Conservation (phyloP, 2,329 filamentous ascomycete genomes). For the Fusarium humuli region DNA sequence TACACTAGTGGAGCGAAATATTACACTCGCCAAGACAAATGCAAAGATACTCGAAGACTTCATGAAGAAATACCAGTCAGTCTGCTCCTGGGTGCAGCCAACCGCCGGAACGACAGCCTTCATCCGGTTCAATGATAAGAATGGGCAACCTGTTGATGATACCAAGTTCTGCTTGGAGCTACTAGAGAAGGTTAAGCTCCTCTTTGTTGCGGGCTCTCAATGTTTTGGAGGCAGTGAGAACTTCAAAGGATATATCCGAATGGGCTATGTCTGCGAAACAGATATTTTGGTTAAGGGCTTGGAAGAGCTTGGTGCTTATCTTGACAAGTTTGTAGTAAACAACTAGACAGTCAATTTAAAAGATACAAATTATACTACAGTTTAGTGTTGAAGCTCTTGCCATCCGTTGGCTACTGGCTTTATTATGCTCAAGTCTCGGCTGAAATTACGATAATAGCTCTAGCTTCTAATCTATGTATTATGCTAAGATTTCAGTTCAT, state of each 20-base stretch:
- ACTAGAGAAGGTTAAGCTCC: slow-evolving; percentile 74
- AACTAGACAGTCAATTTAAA: too few relatives aligned
- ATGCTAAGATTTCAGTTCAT: too few relatives aligned
- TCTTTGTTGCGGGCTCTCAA: slow-evolving; percentile 78
- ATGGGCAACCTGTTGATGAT: slow-evolving; percentile 74
- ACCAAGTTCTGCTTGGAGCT: slow-evolving; percentile 76
- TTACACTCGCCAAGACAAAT: slow-evolving; percentile 74
- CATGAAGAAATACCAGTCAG: slow-evolving; percentile 70
- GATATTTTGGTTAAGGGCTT: slow-evolving; percentile 74
- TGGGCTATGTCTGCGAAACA: slow-evolving; percentile 81
- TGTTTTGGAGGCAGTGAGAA: slow-evolving; percentile 77
- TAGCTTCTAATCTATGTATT: too few relatives aligned
- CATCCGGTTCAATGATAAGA: slow-evolving; percentile 70
- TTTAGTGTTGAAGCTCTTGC: too few relatives aligned
- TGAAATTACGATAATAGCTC: too few relatives aligned
- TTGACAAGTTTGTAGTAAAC: slow-evolving; percentile 39
- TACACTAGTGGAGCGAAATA: slow-evolving; percentile 64
- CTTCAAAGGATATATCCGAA: slow-evolving; percentile 79
- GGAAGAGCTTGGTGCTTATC: slow-evolving; percentile 58
- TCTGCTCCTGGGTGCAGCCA: slow-evolving; percentile 78
- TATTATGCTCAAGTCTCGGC: too few relatives aligned
- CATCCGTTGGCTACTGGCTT: too few relatives aligned
- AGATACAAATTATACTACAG: too few relatives aligned
- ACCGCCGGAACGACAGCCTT: slow-evolving; percentile 84
- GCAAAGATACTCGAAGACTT: slow-evolving; percentile 74